A percentile compares a stretch with the other conserved stretches of the same genome.
Conservation (phyloP, 495 filamentous ascomycete species). For the Acidomyces sp. region DNA sequence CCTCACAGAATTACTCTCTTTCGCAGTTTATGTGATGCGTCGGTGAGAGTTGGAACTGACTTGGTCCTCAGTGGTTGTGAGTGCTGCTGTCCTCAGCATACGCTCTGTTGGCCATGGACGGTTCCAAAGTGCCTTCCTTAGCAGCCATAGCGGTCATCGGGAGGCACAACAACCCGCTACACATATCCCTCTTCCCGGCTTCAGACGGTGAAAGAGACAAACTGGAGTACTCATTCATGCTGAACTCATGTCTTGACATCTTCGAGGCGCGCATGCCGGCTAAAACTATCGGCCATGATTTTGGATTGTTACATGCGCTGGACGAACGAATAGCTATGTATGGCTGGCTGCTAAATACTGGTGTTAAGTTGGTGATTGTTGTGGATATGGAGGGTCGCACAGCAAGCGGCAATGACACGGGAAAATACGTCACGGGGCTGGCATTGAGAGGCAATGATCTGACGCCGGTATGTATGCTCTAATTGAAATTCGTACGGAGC, state of each 20-base stretch:
- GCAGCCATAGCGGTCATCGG: no score
- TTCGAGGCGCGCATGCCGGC: conserved; percentile 64
- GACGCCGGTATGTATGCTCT: conserved; percentile 41
- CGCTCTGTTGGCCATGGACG: no score
- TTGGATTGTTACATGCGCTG: conserved; percentile 78
- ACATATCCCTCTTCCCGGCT: conserved; percentile 78
- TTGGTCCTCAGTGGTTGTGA: no score
- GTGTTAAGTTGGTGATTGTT: conserved; percentile 73
- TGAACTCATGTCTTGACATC: conserved; percentile 82
- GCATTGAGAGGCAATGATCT: conserved; percentile 71
- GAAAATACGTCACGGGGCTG: conserved; percentile 32
- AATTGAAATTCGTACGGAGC: background rate
- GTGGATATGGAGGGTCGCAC: conserved; percentile 67
- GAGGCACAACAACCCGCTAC: conserved; percentile 96
- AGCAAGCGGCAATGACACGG: conserved; percentile 23
- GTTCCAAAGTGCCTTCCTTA: no score
- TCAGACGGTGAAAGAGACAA: conserved; percentile 31
- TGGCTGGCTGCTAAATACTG: conserved; percentile 96
- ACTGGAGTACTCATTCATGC: conserved; percentile 81
- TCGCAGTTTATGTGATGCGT: no score
- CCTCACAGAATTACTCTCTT: no score
- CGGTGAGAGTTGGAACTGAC: no score
- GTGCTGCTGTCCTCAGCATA: no score
- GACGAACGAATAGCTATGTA: conserved; percentile 87
- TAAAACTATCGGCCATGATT: conserved; percentile 63